Evolutionary conservation across 164 flowering plant genomes (phyloP), one percentile per base, ranked within the genome.

Genomic region (Macadamia integrifolia): DNA sequence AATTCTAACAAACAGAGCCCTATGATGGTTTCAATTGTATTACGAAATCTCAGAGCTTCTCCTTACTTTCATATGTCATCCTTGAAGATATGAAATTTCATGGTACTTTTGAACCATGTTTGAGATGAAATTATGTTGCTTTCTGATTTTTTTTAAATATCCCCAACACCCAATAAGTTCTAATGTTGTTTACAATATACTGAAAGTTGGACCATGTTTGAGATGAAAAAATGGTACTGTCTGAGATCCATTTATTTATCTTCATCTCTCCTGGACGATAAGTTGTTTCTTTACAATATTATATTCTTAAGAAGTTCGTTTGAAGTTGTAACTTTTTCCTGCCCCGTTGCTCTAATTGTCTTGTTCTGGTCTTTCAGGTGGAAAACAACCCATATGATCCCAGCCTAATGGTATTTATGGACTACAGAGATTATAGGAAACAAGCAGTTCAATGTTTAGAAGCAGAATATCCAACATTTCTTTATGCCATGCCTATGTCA

Each of bases 331-430:
- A 40, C 49, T 17, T 59, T 58, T 28, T 48, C 46, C 2, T 69
- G 10, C 18, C 57, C 44, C 10, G 56, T 66, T 58, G 46, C 28
- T 61, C 18, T 32, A 0, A 53, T 18, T 23, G 14, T 55, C 70
- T 59, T 30, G 14, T 64, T 49, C 50, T 18, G 40, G 53, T 29
- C 44, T 64, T 71, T 65, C 86, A 92, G 97, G 97, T 94, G 77
- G 96, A 94, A 84, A 94, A 85, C 78, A 84, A 79, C 79, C 99
- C 99, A 60, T 94, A 90, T 74, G 93, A 94, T 75, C 97, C 97
- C 12, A 86, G 75, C 70, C 74, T 90, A 70, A 94, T 92, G 99
- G 97, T 94, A 75, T 94, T 94, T 84, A 94, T 94, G 99, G 99
- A 94, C 74, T 94, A 92, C 70, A 90, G 99, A 83, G 93, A 92